Evolutionary conservation across 306 rosid genomes (phyloP).

Genomic region (Clitoria ternatea): DNA sequence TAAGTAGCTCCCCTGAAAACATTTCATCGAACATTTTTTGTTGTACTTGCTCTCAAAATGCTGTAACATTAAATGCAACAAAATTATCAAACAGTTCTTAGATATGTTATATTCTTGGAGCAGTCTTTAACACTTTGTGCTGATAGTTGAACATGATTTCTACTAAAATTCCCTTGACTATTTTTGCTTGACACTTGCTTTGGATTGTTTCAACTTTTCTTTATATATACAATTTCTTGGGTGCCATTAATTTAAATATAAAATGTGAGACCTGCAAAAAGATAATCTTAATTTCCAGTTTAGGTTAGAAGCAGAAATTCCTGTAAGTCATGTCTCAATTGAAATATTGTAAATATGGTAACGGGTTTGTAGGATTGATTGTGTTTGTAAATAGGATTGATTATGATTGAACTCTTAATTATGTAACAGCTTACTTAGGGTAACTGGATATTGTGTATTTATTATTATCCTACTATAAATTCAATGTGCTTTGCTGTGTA

Average conservation of each 20-base stretch:
- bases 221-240: neutral
- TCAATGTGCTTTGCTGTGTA: too few species aligned
- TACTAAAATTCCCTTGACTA: neutral
- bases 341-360: too few species aligned
- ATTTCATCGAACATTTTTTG: neutral
- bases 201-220: neutral
- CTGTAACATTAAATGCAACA: neutral
- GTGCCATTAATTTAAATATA: slow-evolving; percentile 3
- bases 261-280: neutral
- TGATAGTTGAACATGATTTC: neutral
- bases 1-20: neutral
- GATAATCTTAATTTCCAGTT: neutral
- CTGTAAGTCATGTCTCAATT: neutral
- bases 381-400: too few species aligned
- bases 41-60: neutral
- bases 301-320: neutral
- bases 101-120: neutral
- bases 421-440: too few species aligned
- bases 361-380: too few species aligned
- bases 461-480: too few species aligned
- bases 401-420: too few species aligned
- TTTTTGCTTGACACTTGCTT: neutral
- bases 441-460: too few species aligned
- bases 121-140: neutral
- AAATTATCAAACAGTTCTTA: neutral